Evolutionary conservation across 208 protist genomes (phyloP).

Genomic region (Acanthamoeba polyphaga): DNA sequence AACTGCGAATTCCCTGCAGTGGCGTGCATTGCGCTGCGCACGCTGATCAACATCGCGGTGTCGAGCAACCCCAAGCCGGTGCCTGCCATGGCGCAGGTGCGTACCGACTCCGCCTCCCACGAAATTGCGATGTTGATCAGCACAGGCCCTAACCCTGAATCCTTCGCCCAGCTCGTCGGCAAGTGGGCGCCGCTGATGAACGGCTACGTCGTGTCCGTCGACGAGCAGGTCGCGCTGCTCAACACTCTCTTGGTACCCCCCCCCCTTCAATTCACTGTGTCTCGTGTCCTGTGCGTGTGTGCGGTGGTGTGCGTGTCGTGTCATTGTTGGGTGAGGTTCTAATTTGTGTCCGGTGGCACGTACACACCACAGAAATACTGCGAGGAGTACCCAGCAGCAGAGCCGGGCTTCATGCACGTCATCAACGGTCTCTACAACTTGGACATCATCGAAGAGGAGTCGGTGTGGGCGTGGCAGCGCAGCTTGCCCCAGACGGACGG

Average conservation of each 20-base stretch:
- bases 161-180: neutral
- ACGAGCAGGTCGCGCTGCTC: slow-evolving; percentile 25
- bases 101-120: neutral
- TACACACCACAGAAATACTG: slow-evolving; percentile 23
- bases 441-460: slow-evolving; percentile 57
- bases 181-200: slow-evolving; percentile 61
- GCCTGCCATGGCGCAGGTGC: neutral
- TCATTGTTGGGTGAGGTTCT: too few species aligned
- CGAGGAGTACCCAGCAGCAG: slow-evolving; percentile 23
- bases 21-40: slow-evolving; percentile 19
- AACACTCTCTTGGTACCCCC: neutral
- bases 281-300: too few species aligned
- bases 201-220: slow-evolving; percentile 35
- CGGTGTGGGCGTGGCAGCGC: slow-evolving; percentile 14
- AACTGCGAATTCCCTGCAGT: neutral
- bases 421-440: slow-evolving; percentile 42
- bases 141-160: neutral
- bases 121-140: too few species aligned
- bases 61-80: slow-evolving; percentile 30
- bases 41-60: slow-evolving; percentile 57
- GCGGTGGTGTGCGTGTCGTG: too few species aligned
- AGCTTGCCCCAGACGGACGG: neutral
- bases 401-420: slow-evolving; percentile 6
- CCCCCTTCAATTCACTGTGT: too few species aligned
- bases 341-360: too few species aligned